Base-by-base conservation (phyloP, 176 grass and related monocot genomes). In the Avena eriantha region DNA sequence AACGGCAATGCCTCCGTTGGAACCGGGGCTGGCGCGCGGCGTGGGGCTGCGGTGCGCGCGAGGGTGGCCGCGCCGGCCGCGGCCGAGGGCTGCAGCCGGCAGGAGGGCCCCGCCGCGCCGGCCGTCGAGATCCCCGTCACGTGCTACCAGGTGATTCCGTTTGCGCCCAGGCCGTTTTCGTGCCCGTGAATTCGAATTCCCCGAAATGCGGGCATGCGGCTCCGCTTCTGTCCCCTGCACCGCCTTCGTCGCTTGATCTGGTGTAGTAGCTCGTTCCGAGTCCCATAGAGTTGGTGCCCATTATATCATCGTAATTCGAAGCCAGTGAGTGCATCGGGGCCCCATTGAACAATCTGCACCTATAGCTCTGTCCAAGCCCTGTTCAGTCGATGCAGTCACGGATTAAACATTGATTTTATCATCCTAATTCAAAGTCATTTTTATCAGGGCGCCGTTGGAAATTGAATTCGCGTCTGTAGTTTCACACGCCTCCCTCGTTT, bases 91-190 rank as follows among this genome's bases (percentile, higher is more conserved):
- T n/a, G 43, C 69, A 75, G 67, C 69, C 80, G 83, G 35, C 87
- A 81, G 86, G 68, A 88, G 34, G 57, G 73, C 17, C 65, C 84
- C 77, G 35, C 51, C 36, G 51, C 69, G 24, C 43, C 83, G n/a
- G 85, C 64, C 55, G 88, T 99, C 41, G 94, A 99, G 87, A 97
- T 99, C 90, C 94, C 94, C 19, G 92, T 97, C 85, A 99, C 92
- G 68, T 99, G 94, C 81, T 99, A 96, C 81, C 90, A 99, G 97
- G 97, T 99, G 83, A 91, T 14, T 49, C 26, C 23, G 54, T 21
- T 56, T 8, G 59, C 24, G 10, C 23, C 67, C 61, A n/a, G 0
- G 13, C 86, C 48, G 5, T 72, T 3, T 0, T 41, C 82, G 61
- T 85, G 39, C 69, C 31, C 47, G 10, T 58, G 57, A 39, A 19